Percentiles rank a stretch among this genome's conserved stretches.
Conservation (phyloP, 75 land plant species). For the Larix kaempferi region DNA sequence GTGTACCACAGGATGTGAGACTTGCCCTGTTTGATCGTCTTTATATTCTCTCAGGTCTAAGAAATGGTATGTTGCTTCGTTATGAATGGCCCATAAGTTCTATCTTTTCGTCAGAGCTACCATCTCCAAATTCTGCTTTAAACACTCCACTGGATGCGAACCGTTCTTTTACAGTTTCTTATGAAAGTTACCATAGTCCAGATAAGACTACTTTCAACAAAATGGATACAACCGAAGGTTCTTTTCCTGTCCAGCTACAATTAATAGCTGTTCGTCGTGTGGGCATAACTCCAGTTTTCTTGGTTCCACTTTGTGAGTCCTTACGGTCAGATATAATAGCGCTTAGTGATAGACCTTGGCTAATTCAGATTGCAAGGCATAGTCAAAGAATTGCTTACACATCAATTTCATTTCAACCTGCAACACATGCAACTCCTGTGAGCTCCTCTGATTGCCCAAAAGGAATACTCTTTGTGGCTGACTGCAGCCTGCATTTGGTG, state of each 20-base stretch:
- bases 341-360: constrained; percentile 98
- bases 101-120: constrained; percentile 2
- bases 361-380: constrained; percentile 88
- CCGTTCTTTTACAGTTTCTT: background rate
- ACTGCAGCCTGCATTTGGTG: constrained; percentile 90
- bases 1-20: constrained; percentile 91
- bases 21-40: constrained; percentile 75
- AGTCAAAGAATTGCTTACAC: constrained; percentile 81
- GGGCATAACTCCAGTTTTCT: constrained; percentile 84
- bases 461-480: constrained; percentile 89
- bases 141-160: background rate
- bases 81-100: constrained; percentile 83
- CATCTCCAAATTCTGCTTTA: constrained; percentile 4
- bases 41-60: constrained; percentile 81
- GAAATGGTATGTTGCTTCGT: constrained; percentile 97
- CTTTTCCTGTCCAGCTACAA: constrained; percentile 51
- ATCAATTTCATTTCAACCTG: constrained; percentile 89
- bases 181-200: constrained; percentile 3
- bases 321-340: constrained; percentile 82
- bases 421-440: constrained; percentile 92
- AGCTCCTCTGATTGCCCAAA: constrained; percentile 75
- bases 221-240: constrained; percentile 13
- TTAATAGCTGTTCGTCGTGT: constrained; percentile 87
- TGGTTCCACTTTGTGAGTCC: constrained; percentile 71
- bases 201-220: constrained; percentile 3